Conservation (phyloP, 768 basidiomycete species). For the Rhizopogon vesiculosus region DNA sequence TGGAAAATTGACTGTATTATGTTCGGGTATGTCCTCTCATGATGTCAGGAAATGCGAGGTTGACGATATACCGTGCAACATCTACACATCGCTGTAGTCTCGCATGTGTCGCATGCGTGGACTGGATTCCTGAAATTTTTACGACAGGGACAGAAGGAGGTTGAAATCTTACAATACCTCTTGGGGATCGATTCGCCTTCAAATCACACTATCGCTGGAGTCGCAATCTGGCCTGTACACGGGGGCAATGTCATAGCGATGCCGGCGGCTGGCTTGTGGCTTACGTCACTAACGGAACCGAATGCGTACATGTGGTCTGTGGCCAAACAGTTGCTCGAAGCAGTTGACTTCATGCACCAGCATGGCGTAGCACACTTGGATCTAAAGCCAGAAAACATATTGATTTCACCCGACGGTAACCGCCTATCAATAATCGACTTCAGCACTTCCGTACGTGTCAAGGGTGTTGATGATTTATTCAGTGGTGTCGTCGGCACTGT, state of each 20-base stretch:
- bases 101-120: background rate
- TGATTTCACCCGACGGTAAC: background rate
- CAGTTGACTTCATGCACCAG: slow-evolving; percentile 9
- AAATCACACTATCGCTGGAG: slow-evolving; percentile 9
- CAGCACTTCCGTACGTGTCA: background rate
- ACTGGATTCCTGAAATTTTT: background rate
- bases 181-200: background rate
- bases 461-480: background rate
- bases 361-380: slow-evolving; percentile 14
- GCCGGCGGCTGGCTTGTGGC: background rate
- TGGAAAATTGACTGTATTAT: background rate
- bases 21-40: background rate
- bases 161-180: slow-evolving; percentile 8
- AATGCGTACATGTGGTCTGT: background rate
- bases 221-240: background rate
- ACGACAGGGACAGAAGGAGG: background rate
- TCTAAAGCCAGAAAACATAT: slow-evolving; percentile 8
- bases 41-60: no score
- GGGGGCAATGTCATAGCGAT: background rate
- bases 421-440: background rate
- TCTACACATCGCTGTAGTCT: no score
- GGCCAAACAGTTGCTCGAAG: slow-evolving; percentile 1
- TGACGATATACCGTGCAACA: no score
- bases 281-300: background rate
- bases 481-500: background rate